These are phyloP conservation scores for Torrubiella hemipterigena DNA, from an alignment of 2,329 filamentous ascomycete species.

Conservation along the genomic window DNA sequence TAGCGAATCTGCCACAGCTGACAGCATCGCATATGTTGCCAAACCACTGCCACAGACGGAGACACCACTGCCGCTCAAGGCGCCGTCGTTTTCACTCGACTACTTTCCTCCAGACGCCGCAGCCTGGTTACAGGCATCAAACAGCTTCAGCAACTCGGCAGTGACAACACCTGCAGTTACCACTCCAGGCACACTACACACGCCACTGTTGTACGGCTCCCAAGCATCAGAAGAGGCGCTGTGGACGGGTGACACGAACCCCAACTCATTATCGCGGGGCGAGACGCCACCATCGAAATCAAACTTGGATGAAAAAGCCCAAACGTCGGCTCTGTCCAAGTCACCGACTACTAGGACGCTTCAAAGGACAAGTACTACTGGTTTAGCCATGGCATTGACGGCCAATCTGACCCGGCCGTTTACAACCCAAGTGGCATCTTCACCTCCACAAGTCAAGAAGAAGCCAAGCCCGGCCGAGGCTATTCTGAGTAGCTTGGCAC, in stretches of 20 bases:
- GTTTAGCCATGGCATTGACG: constrained; percentile 42
- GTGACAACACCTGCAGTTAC: constrained; percentile 44
- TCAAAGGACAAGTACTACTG: constrained; percentile 41
- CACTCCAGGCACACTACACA: constrained; percentile 45
- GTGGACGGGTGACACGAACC: constrained; percentile 41
- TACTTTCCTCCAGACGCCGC: constrained; percentile 50
- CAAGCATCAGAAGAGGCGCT: constrained; percentile 42
- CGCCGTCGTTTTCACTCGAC: constrained; percentile 53
- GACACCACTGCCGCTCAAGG: constrained; percentile 52
- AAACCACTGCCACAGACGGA: constrained; percentile 44
- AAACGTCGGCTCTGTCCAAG: constrained; percentile 42
- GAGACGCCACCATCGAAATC: constrained; percentile 46
- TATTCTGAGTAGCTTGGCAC: constrained; percentile 41
- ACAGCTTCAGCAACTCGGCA: constrained; percentile 40
- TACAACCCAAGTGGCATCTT: constrained; percentile 21
- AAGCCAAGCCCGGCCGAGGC: constrained; percentile 50
- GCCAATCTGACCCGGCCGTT: constrained; percentile 40
- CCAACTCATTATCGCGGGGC: constrained; percentile 48
- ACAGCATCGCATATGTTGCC: constrained; percentile 45
- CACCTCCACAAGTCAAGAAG: constrained; percentile 38
- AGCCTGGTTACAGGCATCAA: constrained; percentile 39
- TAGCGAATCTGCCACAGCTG: constrained; percentile 44
- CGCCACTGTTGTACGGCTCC: constrained; percentile 42
- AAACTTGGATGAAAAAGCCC: constrained; percentile 31
- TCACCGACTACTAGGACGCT: constrained; percentile 45